Evolutionary conservation across 1,139 yeast species (phyloP).

Genomic region (Candida frijolesensis): DNA sequence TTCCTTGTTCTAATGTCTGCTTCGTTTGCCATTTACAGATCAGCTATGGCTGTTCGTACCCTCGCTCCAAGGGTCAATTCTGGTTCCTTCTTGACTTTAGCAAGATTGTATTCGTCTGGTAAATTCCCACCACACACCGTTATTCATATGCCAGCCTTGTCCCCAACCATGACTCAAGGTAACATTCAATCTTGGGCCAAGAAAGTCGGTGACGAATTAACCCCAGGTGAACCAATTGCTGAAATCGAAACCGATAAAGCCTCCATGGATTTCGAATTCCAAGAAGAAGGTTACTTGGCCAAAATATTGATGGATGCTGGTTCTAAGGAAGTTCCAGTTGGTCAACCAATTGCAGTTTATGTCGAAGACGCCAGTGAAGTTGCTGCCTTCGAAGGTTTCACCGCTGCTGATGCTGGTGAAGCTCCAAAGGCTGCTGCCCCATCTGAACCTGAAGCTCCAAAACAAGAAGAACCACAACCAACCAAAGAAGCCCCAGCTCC

Average conservation of each 20-base stretch:
- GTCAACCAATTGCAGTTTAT: conserved; percentile 94
- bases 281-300: conserved; percentile 95
- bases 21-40: conserved; percentile 36
- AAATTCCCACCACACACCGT: conserved; percentile 68
- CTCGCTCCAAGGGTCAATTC: conserved; percentile 20
- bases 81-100: conserved; percentile 27
- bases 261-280: conserved; percentile 98
- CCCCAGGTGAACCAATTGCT: conserved; percentile 92
- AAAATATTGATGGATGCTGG: conserved; percentile 87
- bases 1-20: conserved; percentile 29
- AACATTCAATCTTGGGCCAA: conserved; percentile 87
- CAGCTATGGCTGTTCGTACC: conserved; percentile 28
- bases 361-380: conserved; percentile 88
- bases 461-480: conserved; percentile 22
- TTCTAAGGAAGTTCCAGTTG: conserved; percentile 87
- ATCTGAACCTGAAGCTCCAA: conserved; percentile 38
- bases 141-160: conserved; percentile 88
- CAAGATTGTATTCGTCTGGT: conserved; percentile 48
- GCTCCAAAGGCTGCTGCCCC: conserved; percentile 40
- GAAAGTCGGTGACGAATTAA: conserved; percentile 80
- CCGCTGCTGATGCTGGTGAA: conserved; percentile 80
- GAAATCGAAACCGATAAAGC: conserved; percentile 99
- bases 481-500: conserved; percentile 21
- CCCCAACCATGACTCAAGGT: conserved; percentile 98
- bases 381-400: conserved; percentile 82